Conservation (phyloP, 139 green algal species). For the Pleodorina starrii region DNA sequence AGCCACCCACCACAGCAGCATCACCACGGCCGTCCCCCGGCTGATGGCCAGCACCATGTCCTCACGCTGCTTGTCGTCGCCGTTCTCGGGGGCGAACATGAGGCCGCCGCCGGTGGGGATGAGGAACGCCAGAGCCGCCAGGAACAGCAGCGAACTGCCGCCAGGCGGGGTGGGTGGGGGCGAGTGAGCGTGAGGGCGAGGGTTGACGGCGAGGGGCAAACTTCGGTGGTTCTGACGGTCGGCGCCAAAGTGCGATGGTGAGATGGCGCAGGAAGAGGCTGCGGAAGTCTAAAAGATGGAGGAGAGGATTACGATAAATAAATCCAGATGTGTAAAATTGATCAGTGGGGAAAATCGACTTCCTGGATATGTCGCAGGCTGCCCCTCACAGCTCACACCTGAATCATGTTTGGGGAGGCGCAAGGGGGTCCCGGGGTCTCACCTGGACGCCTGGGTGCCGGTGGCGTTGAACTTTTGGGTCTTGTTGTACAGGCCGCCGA, state of each 20-base stretch:
- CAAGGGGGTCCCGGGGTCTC: not conserved
- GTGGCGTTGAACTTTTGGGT: slow-evolving; percentile 82
- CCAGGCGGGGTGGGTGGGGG: not conserved
- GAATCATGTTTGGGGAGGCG: too few species aligned
- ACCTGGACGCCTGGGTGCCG: slow-evolving; percentile 75
- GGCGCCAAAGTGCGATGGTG: not conserved
- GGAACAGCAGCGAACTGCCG: slow-evolving; percentile 81
- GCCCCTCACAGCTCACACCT: too few species aligned
- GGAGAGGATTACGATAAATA: not conserved
- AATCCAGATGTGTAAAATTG: too few species aligned
- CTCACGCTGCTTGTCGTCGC: not conserved
- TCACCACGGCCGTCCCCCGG: slow-evolving; percentile 35
- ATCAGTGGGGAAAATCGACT: too few species aligned
- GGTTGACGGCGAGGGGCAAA: too few species aligned
- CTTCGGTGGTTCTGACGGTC: not conserved
- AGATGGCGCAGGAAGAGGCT: not conserved
- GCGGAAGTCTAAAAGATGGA: not conserved
- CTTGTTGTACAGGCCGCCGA: slow-evolving; percentile 82
- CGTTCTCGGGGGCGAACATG: not conserved
- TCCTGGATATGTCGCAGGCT: too few species aligned
- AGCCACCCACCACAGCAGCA: slow-evolving; percentile 25
- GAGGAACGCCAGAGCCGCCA: slow-evolving; percentile 84
- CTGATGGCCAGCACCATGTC: slow-evolving; percentile 40
- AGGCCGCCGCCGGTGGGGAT: slow-evolving; percentile 73
- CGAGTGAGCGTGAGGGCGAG: not conserved